Base-by-base conservation (phyloP, 768 basidiomycete species). In the Ramaria sp. region DNA sequence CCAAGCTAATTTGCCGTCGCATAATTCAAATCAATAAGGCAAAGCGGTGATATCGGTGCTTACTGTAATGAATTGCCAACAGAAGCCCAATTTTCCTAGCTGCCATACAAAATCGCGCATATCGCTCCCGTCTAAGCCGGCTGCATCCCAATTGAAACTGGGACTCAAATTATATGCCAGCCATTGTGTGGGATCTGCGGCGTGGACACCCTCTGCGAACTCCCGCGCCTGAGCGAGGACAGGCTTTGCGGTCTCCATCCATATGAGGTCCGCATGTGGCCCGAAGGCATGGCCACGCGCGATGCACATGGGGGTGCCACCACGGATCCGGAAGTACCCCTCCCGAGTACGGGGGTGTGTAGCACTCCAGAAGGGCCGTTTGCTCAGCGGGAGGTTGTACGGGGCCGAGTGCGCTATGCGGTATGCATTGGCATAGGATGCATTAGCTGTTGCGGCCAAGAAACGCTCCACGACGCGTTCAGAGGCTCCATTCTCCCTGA, bases 11-110 rank as follows among this genome's bases (percentile, higher is more conserved):
- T n/a, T 54, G 8, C 48, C 7, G 0, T 48, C 45, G 53, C 5
- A 44, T 45, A 18, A 37, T 28, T n/a, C 22, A 56, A 32, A 47
- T 49, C 6, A 27, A 61, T 18, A 22, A 28, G 36, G 22, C 66
- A 24, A 24, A 27, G 3, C 3, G 6, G 39, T 5, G 4, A 2
- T 41, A n/a, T 18, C 16, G 39, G 15, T 27, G 54, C 87, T 62
- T 50, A 93, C 90, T 61, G 94, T 96, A 69, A 97, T 96, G 74
- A 99, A 98, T 69, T 98, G 94, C 93, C 94, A 98, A 61, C 93
- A 85, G 69, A 97, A 98, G 34, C 94, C 94, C 45, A 96, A 81
- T 73, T 87, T 94, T 45, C 90, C 95, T 24, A 99, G 75, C 63
- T 90, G 78, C 95, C 94, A 95, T 36, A 97, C 79, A 66, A 79